Evolutionary conservation across 1,284 basidiomycete species (phyloP), one percentile per base, ranked within the genome.

Genomic region (Cryptococcus floricola): DNA sequence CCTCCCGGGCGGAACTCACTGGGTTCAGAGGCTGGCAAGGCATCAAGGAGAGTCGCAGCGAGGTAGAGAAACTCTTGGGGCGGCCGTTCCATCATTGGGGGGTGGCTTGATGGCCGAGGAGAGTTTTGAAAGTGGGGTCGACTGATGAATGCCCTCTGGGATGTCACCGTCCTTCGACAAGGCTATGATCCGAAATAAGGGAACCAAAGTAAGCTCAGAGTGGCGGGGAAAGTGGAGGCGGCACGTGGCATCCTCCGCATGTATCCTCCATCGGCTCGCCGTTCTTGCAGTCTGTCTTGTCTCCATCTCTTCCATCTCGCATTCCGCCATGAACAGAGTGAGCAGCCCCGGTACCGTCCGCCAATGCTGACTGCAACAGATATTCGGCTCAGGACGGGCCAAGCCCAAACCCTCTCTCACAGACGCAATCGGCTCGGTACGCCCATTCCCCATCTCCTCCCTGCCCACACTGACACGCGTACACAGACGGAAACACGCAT

Each of bases 351-450:
- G 13, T n/a, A 16, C 34, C 18, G 18, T 12, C 9, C 31, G 39
- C 3, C 49, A 34, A 31, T 49, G 50, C 59, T 55, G 43, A 61
- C 18, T 44, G 18, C 4, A 14, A 1, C 59, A 77, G 76, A 87
- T 93, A 70, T 93, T 93, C 77, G 91, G 91, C 39, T 68, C 74
- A n/a, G 83, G 83, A 76, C 88, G 87, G 75, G 77, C 78, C 48
- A 76, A 77, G 60, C 81, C 93, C 39, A 91, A 92, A 69, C 86
- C 94, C 0, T 82, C 82, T 2, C 83, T 99, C 6, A 85, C 88
- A 60, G 93, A 98, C 80, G 96, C 95, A 16, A 97, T 98, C 67
- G 77, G 84, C 43, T 87, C 91, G 60, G 90, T 91, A 67, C 76
- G 86, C 45, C 25, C 39, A 13, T 16, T 25, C 5, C 31, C 31